A percentile compares a stretch with the other conserved stretches of the same genome.
Conservation (phyloP, 192 early-diverging fungal genomes). For the Rhizophagus clarus region DNA sequence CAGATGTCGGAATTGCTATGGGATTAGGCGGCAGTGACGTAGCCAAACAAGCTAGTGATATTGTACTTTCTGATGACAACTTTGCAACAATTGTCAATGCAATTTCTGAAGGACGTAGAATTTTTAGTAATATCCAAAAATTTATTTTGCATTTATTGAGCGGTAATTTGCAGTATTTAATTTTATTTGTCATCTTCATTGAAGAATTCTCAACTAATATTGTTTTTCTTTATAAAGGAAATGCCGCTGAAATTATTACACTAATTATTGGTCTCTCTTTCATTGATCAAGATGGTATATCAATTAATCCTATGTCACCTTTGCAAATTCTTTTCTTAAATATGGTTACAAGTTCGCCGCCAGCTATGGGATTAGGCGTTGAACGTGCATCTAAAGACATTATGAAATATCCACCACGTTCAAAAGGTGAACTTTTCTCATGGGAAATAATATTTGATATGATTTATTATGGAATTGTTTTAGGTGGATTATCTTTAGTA, state of each 20-base stretch:
- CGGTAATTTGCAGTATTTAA: constrained; percentile 27
- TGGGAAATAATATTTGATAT: constrained; percentile 68
- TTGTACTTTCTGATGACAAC: too few species aligned
- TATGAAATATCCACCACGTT: constrained; percentile 74
- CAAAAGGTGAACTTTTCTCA: constrained; percentile 66
- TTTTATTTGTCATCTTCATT: too few species aligned
- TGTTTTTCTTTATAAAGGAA: constrained; percentile 34
- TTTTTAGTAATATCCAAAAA: constrained; percentile 30
- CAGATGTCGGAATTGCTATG: too few species aligned
- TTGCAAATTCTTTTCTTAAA: constrained; percentile 83
- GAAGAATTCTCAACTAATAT: too few species aligned
- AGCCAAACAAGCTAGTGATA: too few species aligned
- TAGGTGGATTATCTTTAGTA: constrained; percentile 50
- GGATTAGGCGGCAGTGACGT: too few species aligned
- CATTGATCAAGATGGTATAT: constrained; percentile 54
- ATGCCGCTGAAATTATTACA: constrained; percentile 49
- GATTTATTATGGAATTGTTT: constrained; percentile 66
- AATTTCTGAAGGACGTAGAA: too few species aligned
- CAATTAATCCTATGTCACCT: constrained; percentile 77
- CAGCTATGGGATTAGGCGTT: constrained; percentile 76
- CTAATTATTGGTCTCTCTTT: constrained; percentile 61
- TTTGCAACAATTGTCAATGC: too few species aligned
- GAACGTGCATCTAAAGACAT: constrained; percentile 64
- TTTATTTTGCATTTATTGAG: constrained; percentile 70
- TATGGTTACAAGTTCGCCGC: constrained; percentile 78